Evolutionary conservation across 2,329 filamentous ascomycete species (phyloP).

Genomic region (Colletotrichum nymphaeae): DNA sequence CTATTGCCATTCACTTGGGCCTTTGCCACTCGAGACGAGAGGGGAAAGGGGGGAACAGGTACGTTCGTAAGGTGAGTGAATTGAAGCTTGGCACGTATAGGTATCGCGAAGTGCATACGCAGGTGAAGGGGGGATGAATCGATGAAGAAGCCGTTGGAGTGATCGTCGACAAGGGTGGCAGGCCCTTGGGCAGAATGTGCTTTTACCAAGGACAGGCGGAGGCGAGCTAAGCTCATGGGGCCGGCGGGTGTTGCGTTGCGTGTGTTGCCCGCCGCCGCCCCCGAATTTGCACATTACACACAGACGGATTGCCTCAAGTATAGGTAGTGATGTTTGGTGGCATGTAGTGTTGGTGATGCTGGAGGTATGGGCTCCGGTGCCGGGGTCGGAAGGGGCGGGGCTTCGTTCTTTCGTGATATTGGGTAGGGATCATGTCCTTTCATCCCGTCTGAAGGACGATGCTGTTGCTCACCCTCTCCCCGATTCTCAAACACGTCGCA

Average conservation of each 20-base stretch:
- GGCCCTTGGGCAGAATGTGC: background rate
- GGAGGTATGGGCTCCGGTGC: background rate
- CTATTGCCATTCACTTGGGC: background rate
- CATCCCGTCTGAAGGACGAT: constrained; percentile 15
- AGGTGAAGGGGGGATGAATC: background rate
- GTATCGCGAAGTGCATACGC: background rate
- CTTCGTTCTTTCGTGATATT: background rate
- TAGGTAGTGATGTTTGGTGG: background rate
- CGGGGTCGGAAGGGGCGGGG: no score
- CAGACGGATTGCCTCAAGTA: no score
- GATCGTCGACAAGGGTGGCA: constrained; percentile 5
- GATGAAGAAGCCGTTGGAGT: background rate
- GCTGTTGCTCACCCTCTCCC: background rate
- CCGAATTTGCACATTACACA: background rate
- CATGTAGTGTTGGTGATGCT: background rate
- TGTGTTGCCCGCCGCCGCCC: no score
- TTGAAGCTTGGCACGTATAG: background rate
- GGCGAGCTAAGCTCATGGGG: background rate
- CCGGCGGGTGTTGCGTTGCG: no score
- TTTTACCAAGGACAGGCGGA: background rate
- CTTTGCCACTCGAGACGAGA: background rate
- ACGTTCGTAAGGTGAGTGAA: background rate
- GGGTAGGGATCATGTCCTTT: background rate
- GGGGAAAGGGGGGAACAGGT: background rate
- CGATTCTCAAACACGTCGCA: constrained; percentile 31